Base-by-base conservation (phyloP, 306 rosid genomes). In the Inga oerstediana region DNA sequence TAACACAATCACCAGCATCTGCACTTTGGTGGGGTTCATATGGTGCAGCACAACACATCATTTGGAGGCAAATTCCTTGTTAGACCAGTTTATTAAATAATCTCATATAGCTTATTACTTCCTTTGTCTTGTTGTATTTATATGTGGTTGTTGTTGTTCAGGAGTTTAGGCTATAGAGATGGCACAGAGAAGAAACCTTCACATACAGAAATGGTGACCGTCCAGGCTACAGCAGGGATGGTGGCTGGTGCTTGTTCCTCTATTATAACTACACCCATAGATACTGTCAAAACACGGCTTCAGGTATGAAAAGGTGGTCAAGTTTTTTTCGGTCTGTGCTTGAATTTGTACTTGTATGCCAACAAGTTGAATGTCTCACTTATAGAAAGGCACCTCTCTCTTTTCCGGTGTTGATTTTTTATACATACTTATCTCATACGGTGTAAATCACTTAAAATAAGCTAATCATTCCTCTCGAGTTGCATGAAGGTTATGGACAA, bases 21-120 rank as follows among this genome's bases (percentile, higher is more conserved):
- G 98, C 97, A 65, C 93, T 94, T 72, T 93, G 97, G 98, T 94
- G 98, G 98, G 98, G 97, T 74, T 90, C 93, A 54, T 94, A 94
- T 83, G 98, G 94, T 45, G 88, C 92, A 24, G 97, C 94, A 70
- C 98, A 94, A 13, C 97, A 94, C 88, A 81, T 89, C 20, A 88
- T 94, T 52, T 94, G 98, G 98, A 94, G 98, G 97, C 91, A 84
- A 70, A 52, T 80, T 51, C 15, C 78, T 37, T 75, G 68, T 37
- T 45, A 10, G n/a, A 14, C 74, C 48, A 43, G 66, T 76, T 45
- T 34, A 65, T 52, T 19, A 14, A 34, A 43, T 79, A 39, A 71
- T 75, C 32, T 7, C 35, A 16, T n/a, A 37, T 17, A 20, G 77
- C 61, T n/a, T 24, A 3, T 24, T 32, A 6, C 6, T 64, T 62